These are phyloP conservation scores for Aquilaria agallochum DNA, from an alignment of 441 rosid species.

Conservation along the genomic window DNA sequence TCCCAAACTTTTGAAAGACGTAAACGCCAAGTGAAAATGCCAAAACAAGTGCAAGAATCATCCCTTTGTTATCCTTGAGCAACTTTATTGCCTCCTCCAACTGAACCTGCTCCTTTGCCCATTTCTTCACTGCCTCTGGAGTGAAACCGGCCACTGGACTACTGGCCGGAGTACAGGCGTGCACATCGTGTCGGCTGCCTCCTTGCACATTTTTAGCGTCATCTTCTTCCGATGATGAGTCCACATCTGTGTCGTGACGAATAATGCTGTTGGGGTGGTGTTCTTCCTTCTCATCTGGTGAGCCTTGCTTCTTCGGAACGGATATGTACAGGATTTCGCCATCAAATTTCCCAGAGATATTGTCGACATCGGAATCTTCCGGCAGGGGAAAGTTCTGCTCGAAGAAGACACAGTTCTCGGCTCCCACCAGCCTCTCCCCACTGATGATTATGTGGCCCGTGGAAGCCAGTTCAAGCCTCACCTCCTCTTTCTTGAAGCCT, in stretches of 20 bases:
- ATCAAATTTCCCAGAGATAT: constrained; percentile 21
- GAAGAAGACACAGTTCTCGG: constrained; percentile 22
- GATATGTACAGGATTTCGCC: constrained; percentile 36
- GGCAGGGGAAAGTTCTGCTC: constrained; percentile 30
- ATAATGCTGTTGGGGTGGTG: constrained; percentile 3
- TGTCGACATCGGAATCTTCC: constrained; percentile 23
- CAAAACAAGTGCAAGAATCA: constrained; percentile 26
- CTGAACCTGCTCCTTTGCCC: constrained; percentile 10
- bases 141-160: constrained; percentile 1
- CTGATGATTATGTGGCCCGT: constrained; percentile 23
- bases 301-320: constrained; percentile 24
- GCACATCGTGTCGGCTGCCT: not conserved
- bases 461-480: constrained; percentile 32
- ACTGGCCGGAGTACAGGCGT: not conserved
- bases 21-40: constrained; percentile 43
- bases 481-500: constrained; percentile 42
- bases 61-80: constrained; percentile 22
- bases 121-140: constrained; percentile 13
- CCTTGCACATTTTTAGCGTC: not conserved
- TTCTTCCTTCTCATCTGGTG: not conserved
- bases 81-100: constrained; percentile 20
- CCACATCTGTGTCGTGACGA: not conserved
- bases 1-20: constrained; percentile 18
- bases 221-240: not conserved
- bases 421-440: constrained; percentile 38